These are phyloP conservation scores for Celoporthe dispersa DNA, from an alignment of 2,329 filamentous ascomycete genomes.

Conservation along the genomic window DNA sequence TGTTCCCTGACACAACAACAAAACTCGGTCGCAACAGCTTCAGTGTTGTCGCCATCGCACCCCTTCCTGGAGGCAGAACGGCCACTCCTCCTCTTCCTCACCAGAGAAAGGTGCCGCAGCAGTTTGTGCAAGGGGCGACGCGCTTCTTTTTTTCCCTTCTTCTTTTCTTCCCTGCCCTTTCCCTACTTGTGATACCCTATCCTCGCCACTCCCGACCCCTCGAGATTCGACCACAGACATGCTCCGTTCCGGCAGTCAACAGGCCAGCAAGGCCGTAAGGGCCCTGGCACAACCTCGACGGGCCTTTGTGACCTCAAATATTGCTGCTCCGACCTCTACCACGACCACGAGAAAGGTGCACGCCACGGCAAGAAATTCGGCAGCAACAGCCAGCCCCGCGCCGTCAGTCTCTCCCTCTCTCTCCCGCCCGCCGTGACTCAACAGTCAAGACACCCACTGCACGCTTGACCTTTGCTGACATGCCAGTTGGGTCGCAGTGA, in stretches of 20 bases:
- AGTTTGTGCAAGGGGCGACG: not conserved
- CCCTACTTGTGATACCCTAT: conserved; percentile 17
- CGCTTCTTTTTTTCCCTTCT: not conserved
- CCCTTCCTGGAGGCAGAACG: not conserved
- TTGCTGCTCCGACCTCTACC: conserved; percentile 40
- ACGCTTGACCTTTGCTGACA: conserved; percentile 32
- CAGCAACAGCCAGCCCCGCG: conserved; percentile 36
- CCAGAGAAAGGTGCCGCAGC: not conserved
- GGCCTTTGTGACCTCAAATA: conserved; percentile 46
- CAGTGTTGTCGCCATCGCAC: not conserved
- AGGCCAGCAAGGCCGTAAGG: conserved; percentile 52
- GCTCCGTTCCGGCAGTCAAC: conserved; percentile 51
- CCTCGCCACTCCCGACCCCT: not conserved
- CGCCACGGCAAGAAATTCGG: conserved; percentile 51
- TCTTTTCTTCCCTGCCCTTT: not conserved
- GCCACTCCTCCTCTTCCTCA: not conserved
- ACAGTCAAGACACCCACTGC: not conserved
- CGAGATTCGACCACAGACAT: conserved; percentile 40
- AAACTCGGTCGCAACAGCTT: not conserved
- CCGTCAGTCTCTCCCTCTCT: conserved; percentile 28
- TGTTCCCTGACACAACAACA: not conserved
- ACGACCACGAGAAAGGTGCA: conserved; percentile 45
- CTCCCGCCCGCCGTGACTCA: conserved; percentile 34
- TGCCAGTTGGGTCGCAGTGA: conserved; percentile 45
- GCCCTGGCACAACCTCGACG: conserved; percentile 38